Evolutionary conservation across 306 rosid genomes (phyloP).

Genomic region (Astragalus membranaceus): DNA sequence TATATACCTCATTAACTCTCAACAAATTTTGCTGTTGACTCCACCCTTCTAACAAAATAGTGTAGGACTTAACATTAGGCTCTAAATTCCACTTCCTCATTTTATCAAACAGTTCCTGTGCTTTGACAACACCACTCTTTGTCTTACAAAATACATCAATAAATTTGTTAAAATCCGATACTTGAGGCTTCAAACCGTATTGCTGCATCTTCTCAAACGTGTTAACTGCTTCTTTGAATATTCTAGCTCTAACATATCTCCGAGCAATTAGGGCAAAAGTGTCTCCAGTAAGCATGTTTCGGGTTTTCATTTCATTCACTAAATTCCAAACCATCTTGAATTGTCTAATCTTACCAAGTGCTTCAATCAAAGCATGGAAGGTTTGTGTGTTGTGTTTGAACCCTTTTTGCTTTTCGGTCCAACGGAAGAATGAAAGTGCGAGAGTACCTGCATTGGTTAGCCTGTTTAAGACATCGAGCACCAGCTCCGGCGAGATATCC

Average conservation of each 20-base stretch:
- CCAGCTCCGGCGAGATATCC: slow-evolving; percentile 42
- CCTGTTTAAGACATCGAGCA: slow-evolving; percentile 53
- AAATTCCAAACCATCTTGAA: slow-evolving; percentile 68
- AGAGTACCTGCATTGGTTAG: slow-evolving; percentile 70
- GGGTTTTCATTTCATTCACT: slow-evolving; percentile 61
- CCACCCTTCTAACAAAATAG: slow-evolving; percentile 82
- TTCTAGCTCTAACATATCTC: slow-evolving; percentile 60
- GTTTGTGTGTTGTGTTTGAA: slow-evolving; percentile 44
- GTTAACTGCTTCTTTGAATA: slow-evolving; percentile 47
- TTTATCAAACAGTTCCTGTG: slow-evolving; percentile 78
- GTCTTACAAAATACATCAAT: slow-evolving; percentile 66
- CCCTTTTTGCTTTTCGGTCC: slow-evolving; percentile 69
- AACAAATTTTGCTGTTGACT: slow-evolving; percentile 60
- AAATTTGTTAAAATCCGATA: slow-evolving; percentile 59
- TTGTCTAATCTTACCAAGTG: slow-evolving; percentile 77
- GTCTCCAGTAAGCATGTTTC: slow-evolving; percentile 43
- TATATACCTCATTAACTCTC: slow-evolving; percentile 63
- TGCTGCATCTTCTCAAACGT: slow-evolving; percentile 65
- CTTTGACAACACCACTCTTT: slow-evolving; percentile 43
- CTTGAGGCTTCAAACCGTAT: slow-evolving; percentile 50
- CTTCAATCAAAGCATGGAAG: slow-evolving; percentile 65
- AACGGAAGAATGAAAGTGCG: slow-evolving; percentile 71
- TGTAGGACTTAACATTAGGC: slow-evolving; percentile 70
- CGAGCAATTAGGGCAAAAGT: slow-evolving; percentile 61
- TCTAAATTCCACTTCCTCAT: slow-evolving; percentile 46